Percentiles rank a stretch among this genome's conserved stretches.
Evolutionary conservation across 495 filamentous ascomycete species (phyloP).

Genomic region (Pseudotulostoma volvatum): DNA sequence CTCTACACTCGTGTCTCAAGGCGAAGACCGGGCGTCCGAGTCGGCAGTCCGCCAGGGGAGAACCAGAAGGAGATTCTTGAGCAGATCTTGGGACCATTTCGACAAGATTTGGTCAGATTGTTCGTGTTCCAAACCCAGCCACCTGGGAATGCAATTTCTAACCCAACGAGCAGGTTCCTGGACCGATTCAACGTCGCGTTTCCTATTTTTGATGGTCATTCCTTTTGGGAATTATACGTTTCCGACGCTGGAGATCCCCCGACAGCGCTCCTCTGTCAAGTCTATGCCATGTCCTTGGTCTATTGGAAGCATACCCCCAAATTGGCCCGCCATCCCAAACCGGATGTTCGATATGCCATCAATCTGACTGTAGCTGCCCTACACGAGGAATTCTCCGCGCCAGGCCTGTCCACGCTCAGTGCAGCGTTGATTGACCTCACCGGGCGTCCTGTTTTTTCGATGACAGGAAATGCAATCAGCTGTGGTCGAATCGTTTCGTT

Average conservation of each 20-base stretch:
- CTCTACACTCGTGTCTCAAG: constrained; percentile 32
- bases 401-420: constrained; percentile 33
- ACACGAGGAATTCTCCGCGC: constrained; percentile 34
- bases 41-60: constrained; percentile 32
- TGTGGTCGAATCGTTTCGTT: constrained; percentile 34
- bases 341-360: constrained; percentile 33
- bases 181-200: constrained; percentile 36
- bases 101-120: constrained; percentile 33
- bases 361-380: constrained; percentile 36
- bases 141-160: background rate
- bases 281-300: constrained; percentile 36
- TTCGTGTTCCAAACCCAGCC: constrained; percentile 12
- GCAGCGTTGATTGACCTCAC: constrained; percentile 33
- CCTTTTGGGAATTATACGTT: constrained; percentile 29
- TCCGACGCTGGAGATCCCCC: constrained; percentile 26
- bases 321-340: constrained; percentile 29
- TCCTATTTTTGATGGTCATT: constrained; percentile 36
- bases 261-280: constrained; percentile 33
- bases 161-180: constrained; percentile 22
- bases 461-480: constrained; percentile 36
- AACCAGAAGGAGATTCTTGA: constrained; percentile 38
- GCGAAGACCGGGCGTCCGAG: constrained; percentile 29
- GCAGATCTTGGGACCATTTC: constrained; percentile 36
- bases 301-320: constrained; percentile 34
- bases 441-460: constrained; percentile 34